phyloP scores from a whole-genome alignment of 768 basidiomycete species.

The Lactarius trivialis region DNA sequence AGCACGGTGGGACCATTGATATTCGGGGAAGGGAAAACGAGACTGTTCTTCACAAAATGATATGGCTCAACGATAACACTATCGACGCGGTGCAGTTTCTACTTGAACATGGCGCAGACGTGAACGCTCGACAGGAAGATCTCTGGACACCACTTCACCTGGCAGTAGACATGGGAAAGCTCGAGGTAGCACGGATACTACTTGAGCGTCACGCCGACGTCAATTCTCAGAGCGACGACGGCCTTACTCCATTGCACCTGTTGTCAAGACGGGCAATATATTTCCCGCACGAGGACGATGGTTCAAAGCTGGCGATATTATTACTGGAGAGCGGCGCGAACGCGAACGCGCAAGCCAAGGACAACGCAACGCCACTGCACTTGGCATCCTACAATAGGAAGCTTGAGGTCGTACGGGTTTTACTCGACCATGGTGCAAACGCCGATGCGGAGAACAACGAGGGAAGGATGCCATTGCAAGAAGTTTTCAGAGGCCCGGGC shows the following conservation, averaged over 20 bases:
- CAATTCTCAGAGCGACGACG: background rate
- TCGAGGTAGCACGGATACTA: background rate
- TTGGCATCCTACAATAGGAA: background rate
- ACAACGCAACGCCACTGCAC: background rate
- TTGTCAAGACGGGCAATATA: too few relatives aligned
- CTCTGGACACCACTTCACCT: background rate
- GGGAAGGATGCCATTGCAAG: background rate
- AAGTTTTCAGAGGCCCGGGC: background rate
- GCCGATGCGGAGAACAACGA: background rate
- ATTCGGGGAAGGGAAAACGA: background rate
- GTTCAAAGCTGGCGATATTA: background rate
- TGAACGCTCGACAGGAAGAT: background rate
- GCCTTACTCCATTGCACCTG: background rate
- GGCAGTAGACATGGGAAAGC: background rate
- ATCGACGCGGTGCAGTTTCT: background rate
- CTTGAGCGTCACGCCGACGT: background rate
- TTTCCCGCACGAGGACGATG: background rate
- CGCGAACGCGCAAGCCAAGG: background rate
- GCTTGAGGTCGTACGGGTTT: background rate
- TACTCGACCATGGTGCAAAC: background rate
- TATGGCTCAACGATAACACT: background rate
- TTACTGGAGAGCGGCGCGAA: background rate
- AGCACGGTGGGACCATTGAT: background rate
- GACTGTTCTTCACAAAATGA: background rate
- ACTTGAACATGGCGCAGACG: background rate